Percentiles rank a stretch among this genome's conserved stretches.
These are phyloP conservation scores for Porcisia hertigi DNA, from an alignment of 208 protist species.

Conservation along the genomic window DNA sequence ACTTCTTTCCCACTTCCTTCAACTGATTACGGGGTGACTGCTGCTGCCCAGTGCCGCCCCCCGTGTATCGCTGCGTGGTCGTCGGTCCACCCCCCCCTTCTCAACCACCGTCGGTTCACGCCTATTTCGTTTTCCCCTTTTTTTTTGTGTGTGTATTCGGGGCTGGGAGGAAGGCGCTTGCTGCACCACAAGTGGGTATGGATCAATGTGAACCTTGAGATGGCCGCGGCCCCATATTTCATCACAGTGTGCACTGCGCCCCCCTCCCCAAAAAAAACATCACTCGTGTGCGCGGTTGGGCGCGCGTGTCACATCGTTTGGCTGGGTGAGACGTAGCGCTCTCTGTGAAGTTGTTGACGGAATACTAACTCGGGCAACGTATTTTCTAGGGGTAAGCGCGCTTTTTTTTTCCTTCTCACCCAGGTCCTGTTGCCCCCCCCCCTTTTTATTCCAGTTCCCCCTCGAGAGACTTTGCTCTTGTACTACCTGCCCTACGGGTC, in stretches of 20 bases:
- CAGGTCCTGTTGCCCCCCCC: background rate
- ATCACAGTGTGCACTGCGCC: background rate
- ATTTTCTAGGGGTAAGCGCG: background rate
- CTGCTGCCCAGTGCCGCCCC: background rate
- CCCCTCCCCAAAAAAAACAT: too few species aligned
- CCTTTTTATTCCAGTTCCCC: background rate
- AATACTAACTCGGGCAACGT: background rate
- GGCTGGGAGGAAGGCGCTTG: background rate
- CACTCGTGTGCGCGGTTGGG: conserved; percentile 4
- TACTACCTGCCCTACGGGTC: background rate
- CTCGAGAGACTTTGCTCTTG: background rate
- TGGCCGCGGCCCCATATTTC: background rate
- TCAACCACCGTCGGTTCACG: background rate
- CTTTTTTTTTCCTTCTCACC: background rate
- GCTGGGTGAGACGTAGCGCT: background rate
- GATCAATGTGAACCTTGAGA: background rate
- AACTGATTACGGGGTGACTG: background rate
- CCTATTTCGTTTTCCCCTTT: background rate
- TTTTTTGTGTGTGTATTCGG: background rate
- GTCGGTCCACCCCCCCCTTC: background rate
- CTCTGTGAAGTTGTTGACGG: background rate
- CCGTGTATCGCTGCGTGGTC: background rate
- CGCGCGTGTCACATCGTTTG: background rate
- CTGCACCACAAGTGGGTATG: background rate
- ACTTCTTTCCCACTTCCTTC: too few species aligned